These are phyloP conservation scores for Pyrenopolyporus hunteri DNA, from an alignment of 495 filamentous ascomycete genomes.

Conservation along the genomic window DNA sequence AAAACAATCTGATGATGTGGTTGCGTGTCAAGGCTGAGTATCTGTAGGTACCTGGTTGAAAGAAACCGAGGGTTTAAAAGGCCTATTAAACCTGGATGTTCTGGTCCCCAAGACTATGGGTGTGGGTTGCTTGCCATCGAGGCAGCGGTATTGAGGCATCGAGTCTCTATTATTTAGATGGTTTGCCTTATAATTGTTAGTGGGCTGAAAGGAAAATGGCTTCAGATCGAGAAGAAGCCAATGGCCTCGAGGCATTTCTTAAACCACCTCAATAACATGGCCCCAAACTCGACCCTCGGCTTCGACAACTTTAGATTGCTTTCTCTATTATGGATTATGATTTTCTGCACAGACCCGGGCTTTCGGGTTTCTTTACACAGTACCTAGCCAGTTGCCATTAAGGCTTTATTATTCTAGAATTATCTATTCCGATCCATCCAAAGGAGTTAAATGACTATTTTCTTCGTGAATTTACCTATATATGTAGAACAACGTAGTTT, in stretches of 20 bases:
- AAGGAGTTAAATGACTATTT: neutral
- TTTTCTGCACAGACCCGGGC: neutral
- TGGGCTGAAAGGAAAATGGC: neutral
- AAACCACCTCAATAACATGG: neutral
- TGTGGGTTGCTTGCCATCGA: too few relatives aligned
- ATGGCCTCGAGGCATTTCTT: constrained; percentile 17
- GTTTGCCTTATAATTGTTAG: constrained; percentile 7
- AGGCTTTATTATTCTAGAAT: constrained; percentile 17
- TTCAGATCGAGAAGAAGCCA: constrained; percentile 9
- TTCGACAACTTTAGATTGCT: neutral
- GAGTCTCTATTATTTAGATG: neutral
- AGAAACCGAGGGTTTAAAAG: too few relatives aligned
- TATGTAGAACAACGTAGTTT: too few relatives aligned
- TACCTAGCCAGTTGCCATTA: neutral
- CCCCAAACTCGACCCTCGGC: neutral
- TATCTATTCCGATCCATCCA: neutral
- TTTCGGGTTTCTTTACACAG: neutral
- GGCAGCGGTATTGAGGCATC: too few relatives aligned
- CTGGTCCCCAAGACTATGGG: too few relatives aligned
- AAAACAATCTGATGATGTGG: too few relatives aligned
- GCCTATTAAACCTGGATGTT: too few relatives aligned
- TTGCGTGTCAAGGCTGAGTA: too few relatives aligned
- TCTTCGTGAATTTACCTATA: too few relatives aligned
- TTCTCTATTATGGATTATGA: neutral
- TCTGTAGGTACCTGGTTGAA: too few relatives aligned